phyloP scores from a whole-genome alignment of 768 basidiomycete species.

The Rhizopogon vinicolor region DNA sequence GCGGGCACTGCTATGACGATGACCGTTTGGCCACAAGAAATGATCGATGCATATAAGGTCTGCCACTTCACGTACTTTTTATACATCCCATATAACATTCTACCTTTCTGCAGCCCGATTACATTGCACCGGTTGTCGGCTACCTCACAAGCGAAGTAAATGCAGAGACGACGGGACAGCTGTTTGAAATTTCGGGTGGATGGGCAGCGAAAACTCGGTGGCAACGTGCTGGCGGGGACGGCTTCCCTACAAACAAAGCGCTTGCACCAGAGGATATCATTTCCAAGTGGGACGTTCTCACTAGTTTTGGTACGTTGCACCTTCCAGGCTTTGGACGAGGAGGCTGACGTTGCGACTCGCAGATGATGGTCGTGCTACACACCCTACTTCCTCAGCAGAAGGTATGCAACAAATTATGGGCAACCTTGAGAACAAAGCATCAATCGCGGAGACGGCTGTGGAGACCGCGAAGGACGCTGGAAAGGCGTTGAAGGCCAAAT shows the following conservation, averaged over 20 bases:
- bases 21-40: constrained; percentile 80
- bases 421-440: constrained; percentile 43
- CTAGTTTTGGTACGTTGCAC: constrained; percentile 64
- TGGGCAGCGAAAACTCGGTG: constrained; percentile 92
- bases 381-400: constrained; percentile 73
- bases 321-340: not conserved
- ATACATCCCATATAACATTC: not conserved
- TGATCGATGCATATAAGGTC: constrained; percentile 88
- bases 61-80: not conserved
- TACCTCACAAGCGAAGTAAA: constrained; percentile 85
- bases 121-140: constrained; percentile 88
- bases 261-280: constrained; percentile 80
- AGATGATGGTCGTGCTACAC: constrained; percentile 81
- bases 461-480: constrained; percentile 47
- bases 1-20: constrained; percentile 92
- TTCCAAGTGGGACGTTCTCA: constrained; percentile 78
- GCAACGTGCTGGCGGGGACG: constrained; percentile 84
- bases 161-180: constrained; percentile 57
- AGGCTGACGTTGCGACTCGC: not conserved
- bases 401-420: constrained; percentile 70
- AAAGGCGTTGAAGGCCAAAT: constrained; percentile 43
- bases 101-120: constrained; percentile 62
- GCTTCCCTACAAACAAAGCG: constrained; percentile 76
- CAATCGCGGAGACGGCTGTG: constrained; percentile 33
- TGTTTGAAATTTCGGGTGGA: constrained; percentile 88